phyloP scores from a whole-genome alignment of 1,284 basidiomycete genomes.

The Moesziomyces globuligerus region DNA sequence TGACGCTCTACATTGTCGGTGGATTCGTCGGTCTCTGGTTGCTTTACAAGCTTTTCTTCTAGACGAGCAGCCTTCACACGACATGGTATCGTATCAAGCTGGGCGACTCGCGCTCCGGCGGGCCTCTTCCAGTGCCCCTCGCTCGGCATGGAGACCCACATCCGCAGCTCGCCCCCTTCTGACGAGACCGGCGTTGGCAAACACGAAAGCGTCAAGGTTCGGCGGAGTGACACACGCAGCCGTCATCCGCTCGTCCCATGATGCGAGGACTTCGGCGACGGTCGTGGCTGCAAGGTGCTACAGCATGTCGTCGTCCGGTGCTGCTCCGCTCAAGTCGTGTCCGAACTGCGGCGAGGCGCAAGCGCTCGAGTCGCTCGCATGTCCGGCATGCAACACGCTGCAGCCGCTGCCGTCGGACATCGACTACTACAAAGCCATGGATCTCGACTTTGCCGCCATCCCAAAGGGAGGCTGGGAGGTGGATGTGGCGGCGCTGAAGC shows the following conservation, averaged over 20 bases:
- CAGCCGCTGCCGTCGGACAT: conserved; percentile 54
- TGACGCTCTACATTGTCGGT: conserved; percentile 54
- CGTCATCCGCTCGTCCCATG: not conserved
- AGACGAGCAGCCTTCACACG: not conserved
- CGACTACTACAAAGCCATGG: conserved; percentile 58
- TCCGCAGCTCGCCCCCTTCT: not conserved
- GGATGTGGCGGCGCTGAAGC: conserved; percentile 51
- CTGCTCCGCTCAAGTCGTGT: conserved; percentile 36
- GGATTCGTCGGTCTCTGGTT: conserved; percentile 52
- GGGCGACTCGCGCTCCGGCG: not conserved
- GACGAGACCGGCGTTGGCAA: not conserved
- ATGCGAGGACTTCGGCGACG: not conserved
- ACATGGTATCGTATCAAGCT: not conserved
- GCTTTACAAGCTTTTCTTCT: conserved; percentile 53
- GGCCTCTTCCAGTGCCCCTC: not conserved
- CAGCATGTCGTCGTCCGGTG: conserved; percentile 9
- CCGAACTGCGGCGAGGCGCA: conserved; percentile 36
- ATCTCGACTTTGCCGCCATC: conserved; percentile 41
- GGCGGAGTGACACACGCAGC: not conserved
- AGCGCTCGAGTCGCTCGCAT: conserved; percentile 43
- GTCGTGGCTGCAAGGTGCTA: not conserved
- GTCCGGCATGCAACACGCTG: conserved; percentile 48
- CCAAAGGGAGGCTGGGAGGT: conserved; percentile 55
- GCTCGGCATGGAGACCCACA: not conserved
- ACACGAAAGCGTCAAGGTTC: not conserved